Percentiles rank a stretch among this genome's conserved stretches.
These are phyloP conservation scores for Apiosordaria backusii DNA, from an alignment of 495 filamentous ascomycete species.

Conservation along the genomic window DNA sequence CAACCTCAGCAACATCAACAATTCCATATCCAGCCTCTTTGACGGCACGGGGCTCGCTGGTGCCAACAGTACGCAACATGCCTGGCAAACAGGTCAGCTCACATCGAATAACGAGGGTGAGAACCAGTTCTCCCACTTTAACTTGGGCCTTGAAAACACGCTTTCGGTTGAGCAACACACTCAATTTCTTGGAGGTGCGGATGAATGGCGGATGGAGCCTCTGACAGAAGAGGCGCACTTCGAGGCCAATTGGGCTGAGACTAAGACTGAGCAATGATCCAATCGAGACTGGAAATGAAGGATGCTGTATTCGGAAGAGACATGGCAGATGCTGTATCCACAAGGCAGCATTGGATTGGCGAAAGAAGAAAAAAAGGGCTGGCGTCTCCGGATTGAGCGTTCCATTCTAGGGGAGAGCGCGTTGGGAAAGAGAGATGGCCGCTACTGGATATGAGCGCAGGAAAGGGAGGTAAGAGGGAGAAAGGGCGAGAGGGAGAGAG, in stretches of 20 bases:
- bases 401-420: neutral
- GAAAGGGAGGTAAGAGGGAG: neutral
- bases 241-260: conserved; percentile 27
- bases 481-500: neutral
- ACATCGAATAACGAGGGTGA: conserved; percentile 18
- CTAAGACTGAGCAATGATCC: conserved; percentile 12
- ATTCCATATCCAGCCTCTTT: conserved; percentile 11
- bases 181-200: conserved; percentile 21
- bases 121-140: conserved; percentile 21
- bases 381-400: too few relatives aligned
- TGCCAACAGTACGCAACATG: conserved; percentile 8
- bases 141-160: conserved; percentile 25
- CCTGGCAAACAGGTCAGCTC: conserved; percentile 22
- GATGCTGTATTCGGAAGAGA: neutral
- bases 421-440: neutral
- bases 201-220: conserved; percentile 34
- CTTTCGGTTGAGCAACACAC: conserved; percentile 25
- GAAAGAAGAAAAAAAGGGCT: neutral
- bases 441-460: too few relatives aligned
- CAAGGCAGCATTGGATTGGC: neutral
- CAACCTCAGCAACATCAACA: conserved; percentile 16
- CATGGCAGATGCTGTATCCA: too few relatives aligned
- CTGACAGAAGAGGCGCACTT: conserved; percentile 28
- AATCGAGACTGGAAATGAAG: neutral
- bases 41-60: conserved; percentile 1